Evolutionary conservation across 306 rosid species (phyloP).

Genomic region (Cyamopsis tetragonoloba): DNA sequence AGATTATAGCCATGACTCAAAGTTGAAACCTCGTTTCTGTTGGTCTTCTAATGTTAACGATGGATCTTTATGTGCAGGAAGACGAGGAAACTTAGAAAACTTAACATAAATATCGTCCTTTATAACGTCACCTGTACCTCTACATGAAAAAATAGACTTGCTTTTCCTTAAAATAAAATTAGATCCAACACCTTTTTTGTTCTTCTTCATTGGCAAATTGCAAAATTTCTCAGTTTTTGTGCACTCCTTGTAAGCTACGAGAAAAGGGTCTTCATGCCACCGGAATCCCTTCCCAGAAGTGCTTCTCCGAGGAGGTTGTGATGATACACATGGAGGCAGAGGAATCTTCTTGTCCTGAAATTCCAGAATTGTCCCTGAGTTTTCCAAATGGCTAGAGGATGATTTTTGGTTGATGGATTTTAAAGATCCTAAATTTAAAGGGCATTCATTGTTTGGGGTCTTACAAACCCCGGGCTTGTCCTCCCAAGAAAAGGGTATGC

Average conservation of each 20-base stretch:
- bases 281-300: slow-evolving; percentile 48
- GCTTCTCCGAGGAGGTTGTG: slow-evolving; percentile 45
- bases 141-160: slow-evolving; percentile 58
- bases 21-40: slow-evolving; percentile 18
- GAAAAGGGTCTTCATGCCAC: slow-evolving; percentile 77
- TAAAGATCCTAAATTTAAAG: slow-evolving; percentile 5
- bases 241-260: slow-evolving; percentile 70
- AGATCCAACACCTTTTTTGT: slow-evolving; percentile 36
- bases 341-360: slow-evolving; percentile 48
- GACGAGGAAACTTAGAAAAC: slow-evolving; percentile 42
- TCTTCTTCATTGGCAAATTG: slow-evolving; percentile 5
- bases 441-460: slow-evolving; percentile 30
- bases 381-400: not conserved
- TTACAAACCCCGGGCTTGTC: slow-evolving; percentile 75
- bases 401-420: slow-evolving; percentile 7
- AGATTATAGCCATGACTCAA: slow-evolving; percentile 24
- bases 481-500: slow-evolving; percentile 91
- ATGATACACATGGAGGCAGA: slow-evolving; percentile 55
- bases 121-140: slow-evolving; percentile 42
- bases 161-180: slow-evolving; percentile 29
- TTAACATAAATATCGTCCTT: slow-evolving; percentile 40
- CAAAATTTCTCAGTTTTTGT: slow-evolving; percentile 42
- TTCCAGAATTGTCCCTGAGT: not conserved
- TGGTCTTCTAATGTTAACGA: slow-evolving; percentile 12
- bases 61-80: slow-evolving; percentile 36